phyloP scores from a whole-genome alignment of 2,329 filamentous ascomycete species.

The Monilinia vaccinii-corymbosi region DNA sequence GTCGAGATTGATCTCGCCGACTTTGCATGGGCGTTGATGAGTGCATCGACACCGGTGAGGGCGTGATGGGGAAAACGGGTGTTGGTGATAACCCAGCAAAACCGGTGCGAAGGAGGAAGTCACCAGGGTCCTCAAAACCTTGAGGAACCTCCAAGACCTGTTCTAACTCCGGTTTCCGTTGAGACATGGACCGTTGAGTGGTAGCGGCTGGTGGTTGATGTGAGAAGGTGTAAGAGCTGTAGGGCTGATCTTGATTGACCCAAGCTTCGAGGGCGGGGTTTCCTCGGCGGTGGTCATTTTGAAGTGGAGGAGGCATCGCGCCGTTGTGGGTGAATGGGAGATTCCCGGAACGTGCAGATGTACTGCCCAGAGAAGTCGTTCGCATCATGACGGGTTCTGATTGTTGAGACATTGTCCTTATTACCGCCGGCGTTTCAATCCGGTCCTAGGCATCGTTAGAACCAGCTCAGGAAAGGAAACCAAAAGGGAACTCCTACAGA shows the following conservation, averaged over 20 bases:
- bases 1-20: slow-evolving; percentile 12
- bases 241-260: slow-evolving; percentile 23
- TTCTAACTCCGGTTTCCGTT: slow-evolving; percentile 20
- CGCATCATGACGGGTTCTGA: slow-evolving; percentile 26
- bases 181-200: slow-evolving; percentile 17
- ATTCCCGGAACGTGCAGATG: slow-evolving; percentile 21
- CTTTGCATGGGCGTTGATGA: slow-evolving; percentile 8
- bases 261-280: slow-evolving; percentile 22
- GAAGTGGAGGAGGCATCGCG: slow-evolving; percentile 20
- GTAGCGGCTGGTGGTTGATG: slow-evolving; percentile 15
- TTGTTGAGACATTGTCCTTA: slow-evolving; percentile 24
- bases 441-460: slow-evolving; percentile 26
- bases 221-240: slow-evolving; percentile 21
- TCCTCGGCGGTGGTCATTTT: slow-evolving; percentile 19
- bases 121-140: slow-evolving; percentile 21
- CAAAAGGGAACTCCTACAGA: slow-evolving; percentile 21
- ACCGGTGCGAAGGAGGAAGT: slow-evolving; percentile 21
- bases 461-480: slow-evolving; percentile 11
- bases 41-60: slow-evolving; percentile 4
- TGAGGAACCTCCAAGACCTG: slow-evolving; percentile 24
- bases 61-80: slow-evolving; percentile 18
- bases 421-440: slow-evolving; percentile 15
- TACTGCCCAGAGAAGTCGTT: slow-evolving; percentile 22
- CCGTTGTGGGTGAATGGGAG: slow-evolving; percentile 24
- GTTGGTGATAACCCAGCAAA: slow-evolving; percentile 6